A percentile compares a stretch with the other conserved stretches of the same genome.
These are phyloP conservation scores for Flaveria bidentis DNA, from an alignment of 129 eudicot species.

Conservation along the genomic window DNA sequence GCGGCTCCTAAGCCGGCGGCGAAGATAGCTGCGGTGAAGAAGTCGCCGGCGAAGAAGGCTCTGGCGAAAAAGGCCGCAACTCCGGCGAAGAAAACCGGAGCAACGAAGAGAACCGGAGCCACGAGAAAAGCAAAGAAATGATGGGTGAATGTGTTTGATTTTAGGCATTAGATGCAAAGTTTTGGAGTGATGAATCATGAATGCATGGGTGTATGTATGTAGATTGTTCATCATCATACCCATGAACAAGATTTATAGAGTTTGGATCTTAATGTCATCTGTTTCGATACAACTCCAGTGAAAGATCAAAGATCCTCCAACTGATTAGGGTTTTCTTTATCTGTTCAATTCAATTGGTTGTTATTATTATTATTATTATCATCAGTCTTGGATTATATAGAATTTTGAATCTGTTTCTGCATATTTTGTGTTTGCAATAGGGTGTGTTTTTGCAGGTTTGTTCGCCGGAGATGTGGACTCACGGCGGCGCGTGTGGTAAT, in stretches of 20 bases:
- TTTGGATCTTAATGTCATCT: not conserved
- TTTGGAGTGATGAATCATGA: not conserved
- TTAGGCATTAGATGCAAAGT: not conserved
- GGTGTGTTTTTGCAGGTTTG: not conserved
- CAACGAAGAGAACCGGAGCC: not conserved
- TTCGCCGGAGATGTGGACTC: too few relatives aligned
- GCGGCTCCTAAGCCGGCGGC: not conserved
- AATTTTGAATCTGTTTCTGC: not conserved
- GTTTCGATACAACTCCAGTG: too few relatives aligned
- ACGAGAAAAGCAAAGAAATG: not conserved
- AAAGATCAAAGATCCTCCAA: too few relatives aligned
- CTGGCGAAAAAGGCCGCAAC: not conserved
- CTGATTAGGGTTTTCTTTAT: not conserved
- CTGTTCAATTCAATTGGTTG: not conserved
- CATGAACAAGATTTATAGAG: not conserved
- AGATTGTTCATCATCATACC: not conserved
- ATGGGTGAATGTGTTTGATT: not conserved
- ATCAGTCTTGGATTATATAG: not conserved
- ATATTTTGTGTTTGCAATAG: not conserved
- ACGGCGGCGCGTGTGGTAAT: too few relatives aligned
- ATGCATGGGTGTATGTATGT: not conserved
- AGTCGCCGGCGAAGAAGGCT: not conserved
- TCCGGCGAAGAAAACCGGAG: not conserved
- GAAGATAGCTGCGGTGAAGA: not conserved
- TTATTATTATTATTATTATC: not conserved